Conservation (phyloP, 2,329 filamentous ascomycete genomes). For the Phaeoacremonium minimum region DNA sequence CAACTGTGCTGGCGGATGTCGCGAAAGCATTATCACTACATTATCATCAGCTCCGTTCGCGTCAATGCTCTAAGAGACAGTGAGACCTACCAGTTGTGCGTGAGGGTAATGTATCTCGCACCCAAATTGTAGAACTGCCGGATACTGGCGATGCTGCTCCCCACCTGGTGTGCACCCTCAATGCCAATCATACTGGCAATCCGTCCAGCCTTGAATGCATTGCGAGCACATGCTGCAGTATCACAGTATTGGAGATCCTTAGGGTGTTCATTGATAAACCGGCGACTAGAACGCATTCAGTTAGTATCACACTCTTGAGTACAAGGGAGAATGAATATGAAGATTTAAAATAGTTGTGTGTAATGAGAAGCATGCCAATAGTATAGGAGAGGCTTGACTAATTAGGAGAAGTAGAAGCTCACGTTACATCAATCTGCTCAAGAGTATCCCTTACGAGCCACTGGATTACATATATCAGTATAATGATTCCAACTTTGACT, state of each 20-base stretch:
- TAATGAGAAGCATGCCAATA: too few relatives aligned
- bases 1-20: background rate
- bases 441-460: conserved; percentile 2
- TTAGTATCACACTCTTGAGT: too few relatives aligned
- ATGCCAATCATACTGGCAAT: conserved; percentile 20
- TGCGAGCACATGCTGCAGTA: conserved; percentile 6
- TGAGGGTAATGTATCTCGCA: conserved; percentile 23
- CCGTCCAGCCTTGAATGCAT: conserved; percentile 12
- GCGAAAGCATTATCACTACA: conserved; percentile 12
- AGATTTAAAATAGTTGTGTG: too few relatives aligned
- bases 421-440: conserved; percentile 5
- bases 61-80: too few relatives aligned
- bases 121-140: conserved; percentile 18
- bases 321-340: too few relatives aligned
- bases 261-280: conserved; percentile 1
- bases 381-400: too few relatives aligned
- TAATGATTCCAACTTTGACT: background rate
- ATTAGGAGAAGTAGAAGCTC: too few relatives aligned
- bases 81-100: conserved; percentile 15
- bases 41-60: too few relatives aligned
- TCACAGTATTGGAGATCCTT: background rate
- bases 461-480: background rate
- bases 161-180: conserved; percentile 16
- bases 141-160: conserved; percentile 10
- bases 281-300: too few relatives aligned